A percentile compares a stretch with the other conserved stretches of the same genome.
Conservation (phyloP, 768 basidiomycete species). For the Pleurotus eryngii region DNA sequence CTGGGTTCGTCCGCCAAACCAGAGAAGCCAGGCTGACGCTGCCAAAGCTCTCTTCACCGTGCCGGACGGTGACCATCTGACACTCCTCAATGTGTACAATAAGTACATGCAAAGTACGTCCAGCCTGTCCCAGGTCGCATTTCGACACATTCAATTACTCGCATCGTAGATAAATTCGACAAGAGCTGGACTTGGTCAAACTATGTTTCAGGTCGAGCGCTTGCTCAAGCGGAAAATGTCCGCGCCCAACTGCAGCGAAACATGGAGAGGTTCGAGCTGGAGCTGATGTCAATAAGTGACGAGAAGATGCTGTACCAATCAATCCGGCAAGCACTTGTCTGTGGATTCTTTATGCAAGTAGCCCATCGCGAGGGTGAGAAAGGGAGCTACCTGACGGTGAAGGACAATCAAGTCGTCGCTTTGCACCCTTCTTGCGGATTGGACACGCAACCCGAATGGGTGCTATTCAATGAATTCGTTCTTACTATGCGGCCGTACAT, state of each 20-base stretch:
- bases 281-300: constrained; percentile 64
- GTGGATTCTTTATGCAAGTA: constrained; percentile 98
- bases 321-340: constrained; percentile 80
- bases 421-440: constrained; percentile 88
- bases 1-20: constrained; percentile 87
- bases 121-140: background rate
- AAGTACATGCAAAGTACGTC: constrained; percentile 78
- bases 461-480: constrained; percentile 92
- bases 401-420: constrained; percentile 88
- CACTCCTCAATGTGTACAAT: constrained; percentile 93
- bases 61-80: constrained; percentile 94
- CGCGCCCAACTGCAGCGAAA: constrained; percentile 82
- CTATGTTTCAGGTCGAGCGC: constrained; percentile 79
- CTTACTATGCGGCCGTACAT: constrained; percentile 87
- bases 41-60: constrained; percentile 87
- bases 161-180: constrained; percentile 59
- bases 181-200: constrained; percentile 90
- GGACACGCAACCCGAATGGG: constrained; percentile 88
- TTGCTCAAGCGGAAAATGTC: constrained; percentile 91
- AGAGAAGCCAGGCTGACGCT: constrained; percentile 86
- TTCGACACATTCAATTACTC: background rate
- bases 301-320: constrained; percentile 68
- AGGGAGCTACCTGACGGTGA: constrained; percentile 83
- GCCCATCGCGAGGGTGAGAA: constrained; percentile 95
- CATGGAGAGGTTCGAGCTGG: constrained; percentile 90